These are phyloP conservation scores for Leccinum rimulosum DNA, from an alignment of 768 basidiomycete genomes.

Conservation along the genomic window DNA sequence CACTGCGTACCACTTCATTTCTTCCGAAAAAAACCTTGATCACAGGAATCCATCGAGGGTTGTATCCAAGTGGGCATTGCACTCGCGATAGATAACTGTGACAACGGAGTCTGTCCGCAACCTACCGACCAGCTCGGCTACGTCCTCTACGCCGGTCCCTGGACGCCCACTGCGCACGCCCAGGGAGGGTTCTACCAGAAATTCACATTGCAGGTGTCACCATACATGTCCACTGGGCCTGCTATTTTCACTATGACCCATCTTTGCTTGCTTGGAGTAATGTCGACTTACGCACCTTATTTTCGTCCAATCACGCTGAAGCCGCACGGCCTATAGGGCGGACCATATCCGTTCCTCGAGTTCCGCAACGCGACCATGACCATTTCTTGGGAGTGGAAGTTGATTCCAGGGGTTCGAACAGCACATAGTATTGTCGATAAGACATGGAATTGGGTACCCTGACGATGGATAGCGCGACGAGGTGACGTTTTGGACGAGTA, in stretches of 20 bases:
- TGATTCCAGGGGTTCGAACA: background rate
- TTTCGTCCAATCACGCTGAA: background rate
- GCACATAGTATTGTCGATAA: background rate
- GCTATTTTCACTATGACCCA: constrained; percentile 32
- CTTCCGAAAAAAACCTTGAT: background rate
- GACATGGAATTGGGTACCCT: background rate
- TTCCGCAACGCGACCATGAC: constrained; percentile 19
- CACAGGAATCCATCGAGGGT: constrained; percentile 16
- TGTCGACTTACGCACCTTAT: background rate
- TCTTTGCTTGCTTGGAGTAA: constrained; percentile 14
- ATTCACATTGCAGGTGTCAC: constrained; percentile 20
- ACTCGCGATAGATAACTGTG: constrained; percentile 23
- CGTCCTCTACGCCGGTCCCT: constrained; percentile 30
- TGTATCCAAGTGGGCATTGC: constrained; percentile 32
- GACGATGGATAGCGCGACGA: background rate
- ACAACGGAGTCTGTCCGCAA: constrained; percentile 22
- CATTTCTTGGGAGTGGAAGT: constrained; percentile 1
- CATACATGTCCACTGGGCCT: constrained; percentile 11
- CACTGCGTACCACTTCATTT: background rate
- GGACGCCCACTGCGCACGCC: constrained; percentile 20
- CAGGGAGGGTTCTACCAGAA: constrained; percentile 28
- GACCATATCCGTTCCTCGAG: background rate
- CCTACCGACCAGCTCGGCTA: constrained; percentile 20
- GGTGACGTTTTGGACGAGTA: background rate
- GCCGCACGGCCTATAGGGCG: background rate